Evolutionary conservation across 2,329 filamentous ascomycete genomes (phyloP), one percentile per base, ranked within the genome.

Genomic region (Samsoniella hepiali): DNA sequence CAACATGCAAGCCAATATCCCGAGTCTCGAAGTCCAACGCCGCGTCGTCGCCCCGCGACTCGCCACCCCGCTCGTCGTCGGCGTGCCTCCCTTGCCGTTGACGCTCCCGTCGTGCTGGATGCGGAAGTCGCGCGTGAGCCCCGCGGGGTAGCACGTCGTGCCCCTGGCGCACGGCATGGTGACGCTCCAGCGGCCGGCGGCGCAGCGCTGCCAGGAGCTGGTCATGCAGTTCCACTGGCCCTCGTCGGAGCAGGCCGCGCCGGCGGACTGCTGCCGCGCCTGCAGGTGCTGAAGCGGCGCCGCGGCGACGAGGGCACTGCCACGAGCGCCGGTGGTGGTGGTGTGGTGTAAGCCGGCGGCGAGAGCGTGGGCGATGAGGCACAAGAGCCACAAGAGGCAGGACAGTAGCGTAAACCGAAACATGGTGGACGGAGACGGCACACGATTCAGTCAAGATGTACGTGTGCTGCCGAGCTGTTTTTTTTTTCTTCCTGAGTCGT

Each of bases 211-310:
- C 73, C 79, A 84, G 40, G 73, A 75, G 27, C 67, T 72, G 1
- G 74, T 75, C 73, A 84, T 79, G 73, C 82, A 84, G 71, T 84
- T 82, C 82, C 82, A 84, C 65, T 79, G 77, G n/a, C 82, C 82
- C 64, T 84, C 81, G 13, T 73, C 68, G 11, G 72, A 70, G 70
- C 82, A 84, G 5, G 71, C 67, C 2, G 77, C 72, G 27, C 79
- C 79, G 3, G 68, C 71, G 13, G 71, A 64, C 64, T 76, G 54
- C 40, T 62, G 36, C 11, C 58, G 38, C 9, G 51, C 2, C 2
- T 36, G 15, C 8, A 51, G 13, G 8, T 29, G 22, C 31, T 1
- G 42, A 27, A 5, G 17, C n/a, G 6, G 29, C 17, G 50, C 27
- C 4, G 27, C 9, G 8, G 13, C 13, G 47, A 17, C 5, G 9